A percentile compares a stretch with the other conserved stretches of the same genome.
phyloP scores from a whole-genome alignment of 768 basidiomycete species.

The Phylloporus sp. region DNA sequence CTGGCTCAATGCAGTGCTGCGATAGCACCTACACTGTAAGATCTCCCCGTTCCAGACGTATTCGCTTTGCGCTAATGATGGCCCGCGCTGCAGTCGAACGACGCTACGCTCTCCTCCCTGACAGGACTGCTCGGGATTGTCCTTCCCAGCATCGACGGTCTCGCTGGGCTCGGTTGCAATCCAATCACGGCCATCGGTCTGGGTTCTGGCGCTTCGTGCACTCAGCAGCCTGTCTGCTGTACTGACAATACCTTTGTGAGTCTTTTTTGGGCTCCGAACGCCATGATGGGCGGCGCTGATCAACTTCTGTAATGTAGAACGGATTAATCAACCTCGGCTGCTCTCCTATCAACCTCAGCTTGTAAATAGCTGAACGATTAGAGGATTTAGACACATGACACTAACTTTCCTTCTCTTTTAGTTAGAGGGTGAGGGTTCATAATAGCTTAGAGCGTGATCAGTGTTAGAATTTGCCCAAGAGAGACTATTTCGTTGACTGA shows the following conservation, averaged over 20 bases:
- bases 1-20: slow-evolving; percentile 9
- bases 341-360: too few relatives aligned
- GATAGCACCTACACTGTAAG: not conserved
- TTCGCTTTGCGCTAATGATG: not conserved
- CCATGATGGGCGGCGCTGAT: not conserved
- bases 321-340: too few relatives aligned
- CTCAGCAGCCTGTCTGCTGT: not conserved
- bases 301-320: too few relatives aligned
- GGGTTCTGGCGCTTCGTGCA: not conserved
- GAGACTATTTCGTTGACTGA: too few relatives aligned
- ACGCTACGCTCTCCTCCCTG: not conserved
- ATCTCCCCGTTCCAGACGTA: too few relatives aligned
- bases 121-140: not conserved
- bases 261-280: not conserved
- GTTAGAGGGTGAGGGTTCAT: too few relatives aligned
- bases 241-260: not conserved
- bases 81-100: not conserved
- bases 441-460: too few relatives aligned
- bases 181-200: not conserved
- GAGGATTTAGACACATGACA: too few relatives aligned
- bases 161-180: slow-evolving; percentile 3
- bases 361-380: too few relatives aligned
- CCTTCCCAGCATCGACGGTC: not conserved
- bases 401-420: too few relatives aligned
- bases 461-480: too few relatives aligned